Percentiles rank a stretch among this genome's conserved stretches.
Evolutionary conservation across 331 rosid genomes (phyloP).

Genomic region (Saraca asoca): DNA sequence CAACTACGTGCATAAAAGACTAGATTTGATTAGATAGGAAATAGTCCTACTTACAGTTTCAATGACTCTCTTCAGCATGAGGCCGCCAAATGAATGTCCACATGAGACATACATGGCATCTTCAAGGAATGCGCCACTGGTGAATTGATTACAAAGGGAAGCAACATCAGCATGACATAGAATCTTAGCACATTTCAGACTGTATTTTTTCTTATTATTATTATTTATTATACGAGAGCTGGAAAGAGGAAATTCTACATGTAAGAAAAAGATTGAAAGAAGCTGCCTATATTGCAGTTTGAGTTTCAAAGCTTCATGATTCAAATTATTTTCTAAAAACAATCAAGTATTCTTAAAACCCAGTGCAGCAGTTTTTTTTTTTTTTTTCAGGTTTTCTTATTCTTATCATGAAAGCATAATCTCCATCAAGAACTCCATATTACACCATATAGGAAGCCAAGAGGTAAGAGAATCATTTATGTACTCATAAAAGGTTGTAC

Average conservation of each 20-base stretch:
- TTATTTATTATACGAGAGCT: neutral
- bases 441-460: neutral
- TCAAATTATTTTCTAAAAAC: conserved; percentile 1
- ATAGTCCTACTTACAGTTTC: conserved; percentile 69
- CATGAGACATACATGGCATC: conserved; percentile 93
- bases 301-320: conserved; percentile 3
- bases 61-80: conserved; percentile 84
- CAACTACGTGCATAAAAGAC: conserved; percentile 24
- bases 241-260: conserved; percentile 7
- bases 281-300: conserved; percentile 1
- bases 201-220: too few relatives aligned
- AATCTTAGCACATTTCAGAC: conserved; percentile 1
- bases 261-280: neutral
- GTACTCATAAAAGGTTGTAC: neutral
- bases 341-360: conserved; percentile 17
- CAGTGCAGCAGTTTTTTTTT: neutral
- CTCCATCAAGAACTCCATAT: neutral
- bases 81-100: conserved; percentile 99
- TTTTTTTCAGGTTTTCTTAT: neutral
- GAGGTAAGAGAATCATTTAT: neutral
- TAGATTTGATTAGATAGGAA: conserved; percentile 27
- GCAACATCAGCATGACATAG: conserved; percentile 34
- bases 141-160: conserved; percentile 17
- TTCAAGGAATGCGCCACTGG: conserved; percentile 89
- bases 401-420: neutral